These are phyloP conservation scores for Diaporthe sp. DNA, from an alignment of 2,329 filamentous ascomycete genomes.

Conservation along the genomic window DNA sequence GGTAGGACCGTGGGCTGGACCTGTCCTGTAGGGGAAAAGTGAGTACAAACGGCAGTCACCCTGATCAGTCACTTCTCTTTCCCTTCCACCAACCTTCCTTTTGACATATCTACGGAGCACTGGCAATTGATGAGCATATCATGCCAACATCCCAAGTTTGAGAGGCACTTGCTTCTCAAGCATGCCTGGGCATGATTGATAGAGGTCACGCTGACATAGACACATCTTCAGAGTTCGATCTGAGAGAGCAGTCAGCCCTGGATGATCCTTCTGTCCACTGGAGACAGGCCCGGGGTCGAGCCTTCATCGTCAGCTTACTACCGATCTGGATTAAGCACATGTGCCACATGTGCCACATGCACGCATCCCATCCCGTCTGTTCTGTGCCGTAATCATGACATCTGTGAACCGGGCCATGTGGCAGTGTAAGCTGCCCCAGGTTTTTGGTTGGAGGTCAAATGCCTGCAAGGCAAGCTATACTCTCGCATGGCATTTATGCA, in stretches of 20 bases:
- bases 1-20: no score
- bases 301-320: conserved; percentile 2
- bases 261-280: not conserved
- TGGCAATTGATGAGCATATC: no score
- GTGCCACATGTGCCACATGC: not conserved
- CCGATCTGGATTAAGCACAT: not conserved
- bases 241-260: not conserved
- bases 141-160: no score
- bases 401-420: not conserved
- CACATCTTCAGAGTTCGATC: not conserved
- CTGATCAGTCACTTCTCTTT: not conserved
- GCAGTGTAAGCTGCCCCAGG: not conserved
- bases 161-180: not conserved
- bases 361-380: not conserved
- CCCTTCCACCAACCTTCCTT: no score
- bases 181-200: not conserved
- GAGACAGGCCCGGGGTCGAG: not conserved
- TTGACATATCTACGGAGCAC: no score
- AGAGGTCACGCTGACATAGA: not conserved
- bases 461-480: not conserved
- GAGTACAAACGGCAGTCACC: not conserved
- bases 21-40: not conserved
- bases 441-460: not conserved
- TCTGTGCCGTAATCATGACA: not conserved
- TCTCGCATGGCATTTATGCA: not conserved